Evolutionary conservation across 2,329 filamentous ascomycete species (phyloP), one percentile per base, ranked within the genome.

Genomic region (Mycosphaerella sp.): DNA sequence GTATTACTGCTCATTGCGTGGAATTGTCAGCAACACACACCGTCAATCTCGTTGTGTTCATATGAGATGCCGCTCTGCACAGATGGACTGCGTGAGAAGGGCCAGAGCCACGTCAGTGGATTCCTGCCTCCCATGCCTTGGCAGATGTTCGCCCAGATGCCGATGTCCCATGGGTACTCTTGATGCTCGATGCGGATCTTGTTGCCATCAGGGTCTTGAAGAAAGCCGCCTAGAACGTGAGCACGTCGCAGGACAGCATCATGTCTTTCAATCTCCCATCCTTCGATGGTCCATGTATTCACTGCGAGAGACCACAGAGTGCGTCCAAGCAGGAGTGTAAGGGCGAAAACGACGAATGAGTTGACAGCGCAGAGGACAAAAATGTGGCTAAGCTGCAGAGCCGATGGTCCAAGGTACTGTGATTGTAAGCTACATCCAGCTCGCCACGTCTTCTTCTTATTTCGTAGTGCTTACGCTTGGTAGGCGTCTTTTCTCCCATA

Each of bases 131-230:
- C 86, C 85, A 93, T 90, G 13, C 82, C 85, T 64, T 87, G 83
- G 13, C 78, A 76, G 64, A 91, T 75, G 66, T 94, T 94, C 32
- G 72, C 66, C 71, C 81, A 89, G 60, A 93, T 73, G 44, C 86
- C 86, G 40, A 91, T 71, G 62, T 94, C 87, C 69, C 89, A 93
- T 0, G 87, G 88, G 60, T 89, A 93, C 67, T 91, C 86, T 61
- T 90, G 79, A 47, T 75, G 78, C 51, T 78, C 73, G 39, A 86
- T 76, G 9, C 73, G 70, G 2, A 83, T 56, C 50, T 72, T 71
- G 2, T 68, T 66, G 2, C 81, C 81, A 40, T 81, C 77, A 0
- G 80, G 79, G 0, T 74, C 78, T 32, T 79, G 68, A 40, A 75
- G 69, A 60, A 74, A 79, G 5, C 81, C 81, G 1, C 81, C 81